Evolutionary conservation across 108 stramenopile genomes (phyloP).

Genomic region (Pseudonitzschia multiseries): DNA sequence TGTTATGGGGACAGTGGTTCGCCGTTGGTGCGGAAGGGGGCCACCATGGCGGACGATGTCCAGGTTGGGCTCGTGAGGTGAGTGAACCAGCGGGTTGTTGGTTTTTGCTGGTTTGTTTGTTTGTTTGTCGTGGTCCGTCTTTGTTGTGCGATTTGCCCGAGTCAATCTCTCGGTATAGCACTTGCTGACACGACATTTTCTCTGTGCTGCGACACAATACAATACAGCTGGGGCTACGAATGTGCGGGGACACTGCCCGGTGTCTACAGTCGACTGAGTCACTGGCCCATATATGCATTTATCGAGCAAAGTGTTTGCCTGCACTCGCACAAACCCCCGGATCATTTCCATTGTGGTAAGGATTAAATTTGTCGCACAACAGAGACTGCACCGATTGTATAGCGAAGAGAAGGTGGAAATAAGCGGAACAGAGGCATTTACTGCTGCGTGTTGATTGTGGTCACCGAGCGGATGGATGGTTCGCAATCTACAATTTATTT

Average conservation of each 20-base stretch:
- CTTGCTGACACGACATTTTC: no score
- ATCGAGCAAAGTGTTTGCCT: conserved; percentile 36
- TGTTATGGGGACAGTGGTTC: conserved; percentile 53
- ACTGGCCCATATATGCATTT: conserved; percentile 19
- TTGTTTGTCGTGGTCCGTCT: no score
- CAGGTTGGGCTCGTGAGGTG: conserved; percentile 31
- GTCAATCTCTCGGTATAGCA: background rate
- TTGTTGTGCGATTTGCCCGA: background rate
- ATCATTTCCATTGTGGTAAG: conserved; percentile 25
- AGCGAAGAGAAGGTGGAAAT: no score
- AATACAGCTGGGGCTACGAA: conserved; percentile 37
- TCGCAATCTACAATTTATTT: no score
- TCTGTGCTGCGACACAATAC: no score
- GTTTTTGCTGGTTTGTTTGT: no score
- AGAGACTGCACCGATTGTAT: no score
- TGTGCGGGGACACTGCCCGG: conserved; percentile 47
- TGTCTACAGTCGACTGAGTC: conserved; percentile 49
- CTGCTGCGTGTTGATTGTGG: no score
- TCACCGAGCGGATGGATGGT: no score
- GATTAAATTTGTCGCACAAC: no score
- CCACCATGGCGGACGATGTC: conserved; percentile 29
- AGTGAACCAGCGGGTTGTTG: background rate
- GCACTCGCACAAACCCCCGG: conserved; percentile 33
- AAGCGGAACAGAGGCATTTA: no score
- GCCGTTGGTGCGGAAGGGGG: conserved; percentile 38